phyloP scores from a whole-genome alignment of 176 grass and related monocot genomes.

The Zizania latifolia region DNA sequence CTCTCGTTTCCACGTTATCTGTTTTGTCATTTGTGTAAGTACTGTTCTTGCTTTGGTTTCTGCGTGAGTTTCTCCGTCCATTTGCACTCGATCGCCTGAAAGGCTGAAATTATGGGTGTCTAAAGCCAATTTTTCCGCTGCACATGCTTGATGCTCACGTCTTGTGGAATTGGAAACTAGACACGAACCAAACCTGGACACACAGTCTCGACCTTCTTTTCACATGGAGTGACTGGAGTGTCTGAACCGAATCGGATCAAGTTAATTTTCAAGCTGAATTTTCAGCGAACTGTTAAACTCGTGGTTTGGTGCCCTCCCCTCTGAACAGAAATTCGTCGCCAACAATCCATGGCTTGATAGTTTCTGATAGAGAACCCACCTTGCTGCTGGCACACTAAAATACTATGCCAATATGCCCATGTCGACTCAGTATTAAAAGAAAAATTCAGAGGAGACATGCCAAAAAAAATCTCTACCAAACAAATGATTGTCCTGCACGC shows the following conservation, averaged over 20 bases:
- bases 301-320: background rate
- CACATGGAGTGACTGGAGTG: background rate
- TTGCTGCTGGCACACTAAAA: no score
- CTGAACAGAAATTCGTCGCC: background rate
- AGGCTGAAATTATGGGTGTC: background rate
- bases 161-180: no score
- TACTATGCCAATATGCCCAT: background rate
- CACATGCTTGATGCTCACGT: no score
- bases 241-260: background rate
- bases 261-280: background rate
- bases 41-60: background rate
- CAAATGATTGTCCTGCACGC: background rate
- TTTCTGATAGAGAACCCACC: background rate
- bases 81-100: no score
- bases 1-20: background rate
- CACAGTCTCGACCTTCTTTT: background rate
- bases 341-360: background rate
- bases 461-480: background rate
- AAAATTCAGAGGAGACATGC: background rate
- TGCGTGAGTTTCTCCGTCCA: background rate
- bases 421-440: background rate
- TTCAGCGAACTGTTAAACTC: slow-evolving; percentile 13
- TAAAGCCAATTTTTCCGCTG: background rate
- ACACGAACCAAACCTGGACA: background rate
- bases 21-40: background rate